Conservation (phyloP, 2,329 filamentous ascomycete genomes). For the Phyllosticta paracitricarpa region DNA sequence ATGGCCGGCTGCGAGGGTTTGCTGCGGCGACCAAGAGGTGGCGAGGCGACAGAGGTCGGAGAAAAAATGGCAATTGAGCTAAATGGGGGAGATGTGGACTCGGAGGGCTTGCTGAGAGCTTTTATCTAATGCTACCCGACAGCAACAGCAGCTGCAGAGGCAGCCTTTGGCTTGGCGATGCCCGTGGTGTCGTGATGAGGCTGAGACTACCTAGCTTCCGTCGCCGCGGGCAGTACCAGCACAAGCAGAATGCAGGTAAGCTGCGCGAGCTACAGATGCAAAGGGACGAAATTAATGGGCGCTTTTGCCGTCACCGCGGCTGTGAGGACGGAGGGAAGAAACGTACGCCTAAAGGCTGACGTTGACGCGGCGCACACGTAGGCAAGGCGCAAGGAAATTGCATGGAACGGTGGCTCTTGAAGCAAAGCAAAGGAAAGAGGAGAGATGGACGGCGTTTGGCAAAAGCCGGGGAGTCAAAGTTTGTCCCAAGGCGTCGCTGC, state of each 20-base stretch:
- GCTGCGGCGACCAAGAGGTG: background rate
- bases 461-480: background rate
- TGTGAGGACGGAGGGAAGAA: background rate
- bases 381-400: background rate
- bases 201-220: background rate
- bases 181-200: background rate
- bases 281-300: background rate
- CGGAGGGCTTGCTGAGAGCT: background rate
- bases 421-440: background rate
- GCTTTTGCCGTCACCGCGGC: background rate
- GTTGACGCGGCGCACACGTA: background rate
- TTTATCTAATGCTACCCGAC: background rate
- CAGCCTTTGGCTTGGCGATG: background rate
- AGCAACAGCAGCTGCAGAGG: background rate
- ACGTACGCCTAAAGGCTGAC: background rate
- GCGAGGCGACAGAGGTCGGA: background rate
- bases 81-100: background rate
- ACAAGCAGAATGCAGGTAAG: background rate
- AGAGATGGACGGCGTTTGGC: background rate
- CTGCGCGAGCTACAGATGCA: background rate
- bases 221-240: background rate
- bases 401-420: background rate
- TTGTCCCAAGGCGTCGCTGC: background rate
- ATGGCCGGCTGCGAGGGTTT: background rate
- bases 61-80: background rate